Percentiles rank a stretch among this genome's conserved stretches.
Conservation (phyloP, 495 filamentous ascomycete species). For the Pseudevernia furfuracea region DNA sequence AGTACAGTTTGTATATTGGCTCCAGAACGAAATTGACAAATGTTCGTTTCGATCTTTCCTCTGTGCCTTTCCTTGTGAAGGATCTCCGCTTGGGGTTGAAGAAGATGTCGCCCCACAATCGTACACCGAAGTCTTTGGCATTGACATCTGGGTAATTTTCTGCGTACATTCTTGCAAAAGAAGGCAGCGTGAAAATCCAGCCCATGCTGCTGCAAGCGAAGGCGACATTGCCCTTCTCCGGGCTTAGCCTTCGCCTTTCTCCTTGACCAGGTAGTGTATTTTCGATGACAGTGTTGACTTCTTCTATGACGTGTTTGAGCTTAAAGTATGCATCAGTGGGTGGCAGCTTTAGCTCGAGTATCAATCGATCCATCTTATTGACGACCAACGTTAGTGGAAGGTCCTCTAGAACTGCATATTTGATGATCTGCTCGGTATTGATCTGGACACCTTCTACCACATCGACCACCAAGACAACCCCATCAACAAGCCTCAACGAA, state of each 20-base stretch:
- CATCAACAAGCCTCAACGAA: constrained; percentile 78
- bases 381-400: constrained; percentile 82
- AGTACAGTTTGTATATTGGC: constrained; percentile 95
- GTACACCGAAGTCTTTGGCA: constrained; percentile 63
- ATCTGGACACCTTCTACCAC: constrained; percentile 97
- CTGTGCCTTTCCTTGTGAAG: constrained; percentile 79
- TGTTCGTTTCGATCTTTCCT: constrained; percentile 71
- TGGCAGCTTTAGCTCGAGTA: constrained; percentile 89
- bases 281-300: constrained; percentile 94
- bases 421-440: constrained; percentile 94
- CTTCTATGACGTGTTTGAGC: constrained; percentile 92
- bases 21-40: constrained; percentile 95
- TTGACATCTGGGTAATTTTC: constrained; percentile 71
- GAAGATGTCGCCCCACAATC: constrained; percentile 96
- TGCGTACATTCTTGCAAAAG: constrained; percentile 93
- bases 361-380: constrained; percentile 95
- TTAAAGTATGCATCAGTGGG: constrained; percentile 98
- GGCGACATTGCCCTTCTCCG: constrained; percentile 93
- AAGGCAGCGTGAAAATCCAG: constrained; percentile 91
- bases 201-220: constrained; percentile 90
- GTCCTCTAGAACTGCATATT: constrained; percentile 84
- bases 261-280: constrained; percentile 77
- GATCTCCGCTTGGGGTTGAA: constrained; percentile 84
- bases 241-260: constrained; percentile 72
- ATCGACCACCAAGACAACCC: constrained; percentile 88